Percentiles rank a stretch among this genome's conserved stretches.
These are phyloP conservation scores for Mercurialis annua DNA, from an alignment of 345 rosid genomes.

Conservation along the genomic window DNA sequence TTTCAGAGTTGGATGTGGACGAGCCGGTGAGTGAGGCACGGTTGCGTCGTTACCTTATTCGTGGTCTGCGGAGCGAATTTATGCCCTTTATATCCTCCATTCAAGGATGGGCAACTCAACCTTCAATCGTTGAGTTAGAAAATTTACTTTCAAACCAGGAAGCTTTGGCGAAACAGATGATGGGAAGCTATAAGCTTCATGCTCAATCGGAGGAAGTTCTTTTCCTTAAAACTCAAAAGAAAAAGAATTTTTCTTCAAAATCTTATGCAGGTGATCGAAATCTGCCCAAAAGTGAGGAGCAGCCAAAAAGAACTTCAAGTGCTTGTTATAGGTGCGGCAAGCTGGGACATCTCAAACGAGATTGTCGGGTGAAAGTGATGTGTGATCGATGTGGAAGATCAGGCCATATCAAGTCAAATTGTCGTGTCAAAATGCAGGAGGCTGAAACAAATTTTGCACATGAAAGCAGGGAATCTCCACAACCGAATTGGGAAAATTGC, in stretches of 20 bases:
- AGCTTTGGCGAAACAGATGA: not conserved
- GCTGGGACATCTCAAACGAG: not conserved
- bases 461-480: not conserved
- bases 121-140: slow-evolving; percentile 5
- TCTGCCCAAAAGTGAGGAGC: not conserved
- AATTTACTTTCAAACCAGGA: not conserved
- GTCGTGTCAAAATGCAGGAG: not conserved
- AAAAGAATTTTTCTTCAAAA: not conserved
- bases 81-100: slow-evolving; percentile 9
- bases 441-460: not conserved
- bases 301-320: not conserved
- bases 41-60: slow-evolving; percentile 5
- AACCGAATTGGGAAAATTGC: no score
- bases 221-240: not conserved
- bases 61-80: slow-evolving; percentile 11
- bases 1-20: slow-evolving; percentile 8
- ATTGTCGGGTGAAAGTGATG: not conserved
- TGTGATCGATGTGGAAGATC: not conserved
- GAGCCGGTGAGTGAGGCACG: slow-evolving; percentile 9
- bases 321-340: not conserved
- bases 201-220: no score
- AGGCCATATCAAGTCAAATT: slow-evolving; percentile 6
- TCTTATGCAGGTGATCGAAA: no score
- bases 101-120: slow-evolving; percentile 10
- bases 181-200: no score